Evolutionary conservation across 2,329 filamentous ascomycete genomes (phyloP).

Genomic region (Phaeosphaeriaceae sp.): DNA sequence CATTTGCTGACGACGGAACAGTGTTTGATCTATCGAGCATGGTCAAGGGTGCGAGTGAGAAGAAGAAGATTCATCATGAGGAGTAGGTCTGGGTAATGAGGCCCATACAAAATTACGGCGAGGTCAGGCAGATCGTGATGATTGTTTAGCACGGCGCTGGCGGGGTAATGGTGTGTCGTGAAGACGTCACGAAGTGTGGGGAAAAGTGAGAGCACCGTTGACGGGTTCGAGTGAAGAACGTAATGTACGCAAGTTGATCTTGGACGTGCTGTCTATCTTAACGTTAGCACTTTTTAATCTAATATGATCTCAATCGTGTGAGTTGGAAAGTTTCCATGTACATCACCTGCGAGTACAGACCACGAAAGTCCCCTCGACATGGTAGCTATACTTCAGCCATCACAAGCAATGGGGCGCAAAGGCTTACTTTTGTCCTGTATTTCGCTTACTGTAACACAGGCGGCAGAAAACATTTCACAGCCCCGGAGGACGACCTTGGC

Average conservation of each 20-base stretch:
- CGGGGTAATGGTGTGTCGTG: background rate
- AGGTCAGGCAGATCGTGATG: background rate
- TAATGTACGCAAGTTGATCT: background rate
- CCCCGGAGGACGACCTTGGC: background rate
- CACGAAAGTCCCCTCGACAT: background rate
- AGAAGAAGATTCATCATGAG: slow-evolving; percentile 27
- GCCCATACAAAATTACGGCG: background rate
- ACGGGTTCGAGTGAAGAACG: background rate
- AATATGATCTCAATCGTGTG: background rate
- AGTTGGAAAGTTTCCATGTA: no score
- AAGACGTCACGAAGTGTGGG: background rate
- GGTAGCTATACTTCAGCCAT: background rate
- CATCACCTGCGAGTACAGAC: background rate
- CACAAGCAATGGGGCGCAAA: background rate
- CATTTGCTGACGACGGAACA: slow-evolving; percentile 17
- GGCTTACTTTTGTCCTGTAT: background rate
- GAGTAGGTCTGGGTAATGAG: background rate
- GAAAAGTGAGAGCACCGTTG: background rate
- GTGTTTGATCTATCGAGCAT: slow-evolving; percentile 55
- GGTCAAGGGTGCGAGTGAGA: slow-evolving; percentile 54
- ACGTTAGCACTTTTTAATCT: background rate
- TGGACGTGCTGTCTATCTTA: background rate
- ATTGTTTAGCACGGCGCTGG: background rate
- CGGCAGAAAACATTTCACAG: background rate
- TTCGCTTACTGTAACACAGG: background rate